These are phyloP conservation scores for Cymbopogon flexuosus DNA, from an alignment of 202 grass and related monocot genomes.

Conservation along the genomic window DNA sequence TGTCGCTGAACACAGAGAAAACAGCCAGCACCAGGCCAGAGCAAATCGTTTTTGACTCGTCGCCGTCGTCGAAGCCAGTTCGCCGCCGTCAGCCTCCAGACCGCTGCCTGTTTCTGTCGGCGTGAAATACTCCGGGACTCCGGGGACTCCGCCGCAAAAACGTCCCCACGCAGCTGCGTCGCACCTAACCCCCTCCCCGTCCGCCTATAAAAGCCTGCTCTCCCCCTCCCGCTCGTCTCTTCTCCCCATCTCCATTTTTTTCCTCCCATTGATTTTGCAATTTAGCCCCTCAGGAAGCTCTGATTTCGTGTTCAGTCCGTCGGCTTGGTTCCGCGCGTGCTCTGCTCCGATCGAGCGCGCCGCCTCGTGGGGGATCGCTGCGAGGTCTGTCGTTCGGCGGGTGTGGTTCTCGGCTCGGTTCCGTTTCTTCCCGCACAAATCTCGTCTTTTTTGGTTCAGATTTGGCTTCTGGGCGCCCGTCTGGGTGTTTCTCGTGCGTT, in stretches of 20 bases:
- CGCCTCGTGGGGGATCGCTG: not conserved
- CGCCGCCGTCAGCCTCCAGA: not conserved
- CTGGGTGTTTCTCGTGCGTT: conserved; percentile 21
- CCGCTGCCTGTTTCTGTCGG: not conserved
- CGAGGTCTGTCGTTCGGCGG: not conserved
- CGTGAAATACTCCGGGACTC: conserved; percentile 4
- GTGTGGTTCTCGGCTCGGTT: not conserved
- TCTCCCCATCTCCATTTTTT: conserved; percentile 32
- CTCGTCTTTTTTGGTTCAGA: conserved; percentile 23
- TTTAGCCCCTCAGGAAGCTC: conserved; percentile 19
- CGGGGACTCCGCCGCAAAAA: not conserved
- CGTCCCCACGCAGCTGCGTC: not conserved
- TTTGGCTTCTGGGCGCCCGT: conserved; percentile 19
- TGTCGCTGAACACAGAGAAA: not conserved
- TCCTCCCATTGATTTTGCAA: conserved; percentile 21
- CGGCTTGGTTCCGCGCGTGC: not conserved
- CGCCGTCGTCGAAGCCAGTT: not conserved
- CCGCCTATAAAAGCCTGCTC: conserved; percentile 28
- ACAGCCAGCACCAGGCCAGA: not conserved
- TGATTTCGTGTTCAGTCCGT: conserved; percentile 14
- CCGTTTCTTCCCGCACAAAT: conserved; percentile 6
- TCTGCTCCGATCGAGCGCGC: conserved; percentile 32
- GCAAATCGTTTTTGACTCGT: conserved; percentile 17
- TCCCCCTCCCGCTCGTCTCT: conserved; percentile 23
- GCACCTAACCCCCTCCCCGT: conserved; percentile 1